Evolutionary conservation across 2,329 filamentous ascomycete genomes (phyloP).

Genomic region (Ophiostoma sp.): DNA sequence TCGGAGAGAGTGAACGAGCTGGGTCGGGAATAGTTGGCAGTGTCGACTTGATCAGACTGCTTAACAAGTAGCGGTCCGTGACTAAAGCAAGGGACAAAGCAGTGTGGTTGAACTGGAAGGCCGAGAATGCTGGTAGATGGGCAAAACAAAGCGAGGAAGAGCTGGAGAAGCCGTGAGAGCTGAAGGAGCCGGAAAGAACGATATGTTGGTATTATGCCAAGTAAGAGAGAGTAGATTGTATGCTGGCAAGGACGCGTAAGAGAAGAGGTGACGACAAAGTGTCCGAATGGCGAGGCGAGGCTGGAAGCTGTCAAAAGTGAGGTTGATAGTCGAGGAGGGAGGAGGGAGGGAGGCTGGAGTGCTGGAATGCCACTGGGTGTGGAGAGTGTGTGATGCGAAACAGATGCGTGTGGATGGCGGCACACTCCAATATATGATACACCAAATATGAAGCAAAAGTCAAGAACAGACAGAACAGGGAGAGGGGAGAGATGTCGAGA

Average conservation of each 20-base stretch:
- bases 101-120: neutral
- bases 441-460: neutral
- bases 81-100: neutral
- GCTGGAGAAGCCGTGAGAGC: neutral
- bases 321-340: neutral
- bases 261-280: neutral
- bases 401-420: slow-evolving; percentile 6
- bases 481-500: neutral
- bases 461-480: neutral
- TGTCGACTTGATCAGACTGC: neutral
- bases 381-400: slow-evolving; percentile 4
- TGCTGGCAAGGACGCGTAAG: neutral
- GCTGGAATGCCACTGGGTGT: neutral
- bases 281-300: neutral
- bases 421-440: neutral
- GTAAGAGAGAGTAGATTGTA: neutral
- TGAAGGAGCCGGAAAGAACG: neutral
- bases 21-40: neutral
- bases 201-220: neutral
- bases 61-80: neutral
- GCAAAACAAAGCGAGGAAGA: neutral
- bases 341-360: slow-evolving; percentile 2
- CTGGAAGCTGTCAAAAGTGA: slow-evolving; percentile 5
- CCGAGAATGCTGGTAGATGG: slow-evolving; percentile 5
- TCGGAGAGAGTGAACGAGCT: neutral